phyloP scores from a whole-genome alignment of 176 grass and related monocot genomes.

The Canna indica region DNA sequence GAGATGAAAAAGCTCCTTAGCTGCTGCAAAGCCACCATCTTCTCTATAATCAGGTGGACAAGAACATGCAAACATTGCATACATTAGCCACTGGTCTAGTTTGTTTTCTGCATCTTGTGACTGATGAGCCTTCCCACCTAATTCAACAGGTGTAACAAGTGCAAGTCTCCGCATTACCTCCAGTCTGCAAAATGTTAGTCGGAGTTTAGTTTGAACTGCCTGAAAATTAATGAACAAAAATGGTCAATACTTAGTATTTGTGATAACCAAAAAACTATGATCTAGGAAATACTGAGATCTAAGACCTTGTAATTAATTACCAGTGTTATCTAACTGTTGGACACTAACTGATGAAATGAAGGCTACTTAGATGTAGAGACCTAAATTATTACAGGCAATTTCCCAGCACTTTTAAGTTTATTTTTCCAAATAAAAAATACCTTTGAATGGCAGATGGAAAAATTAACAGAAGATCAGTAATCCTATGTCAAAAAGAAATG shows the following conservation, averaged over 20 bases:
- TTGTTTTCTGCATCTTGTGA: slow-evolving; percentile 77
- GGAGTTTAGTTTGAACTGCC: slow-evolving; percentile 3
- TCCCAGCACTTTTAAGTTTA: no score
- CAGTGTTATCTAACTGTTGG: no score
- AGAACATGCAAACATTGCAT: slow-evolving; percentile 92
- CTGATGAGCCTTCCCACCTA: slow-evolving; percentile 85
- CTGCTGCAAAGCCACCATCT: slow-evolving; percentile 39
- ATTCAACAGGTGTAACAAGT: slow-evolving; percentile 75
- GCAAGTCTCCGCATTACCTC: slow-evolving; percentile 82
- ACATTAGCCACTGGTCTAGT: slow-evolving; percentile 93
- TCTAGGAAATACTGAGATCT: not conserved
- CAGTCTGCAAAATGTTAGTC: slow-evolving; percentile 27
- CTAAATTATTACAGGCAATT: no score
- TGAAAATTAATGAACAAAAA: not conserved
- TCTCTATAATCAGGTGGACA: slow-evolving; percentile 70
- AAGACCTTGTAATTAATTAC: not conserved
- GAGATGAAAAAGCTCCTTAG: slow-evolving; percentile 89
- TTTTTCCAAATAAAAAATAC: no score
- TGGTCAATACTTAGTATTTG: not conserved
- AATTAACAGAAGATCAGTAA: not conserved
- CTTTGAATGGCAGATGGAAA: no score
- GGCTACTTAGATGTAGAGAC: no score
- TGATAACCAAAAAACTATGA: no score
- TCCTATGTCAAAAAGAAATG: not conserved
- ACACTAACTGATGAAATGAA: no score